Evolutionary conservation across 805 yeast species (phyloP).

Genomic region (Ogataea nitratoaversa): DNA sequence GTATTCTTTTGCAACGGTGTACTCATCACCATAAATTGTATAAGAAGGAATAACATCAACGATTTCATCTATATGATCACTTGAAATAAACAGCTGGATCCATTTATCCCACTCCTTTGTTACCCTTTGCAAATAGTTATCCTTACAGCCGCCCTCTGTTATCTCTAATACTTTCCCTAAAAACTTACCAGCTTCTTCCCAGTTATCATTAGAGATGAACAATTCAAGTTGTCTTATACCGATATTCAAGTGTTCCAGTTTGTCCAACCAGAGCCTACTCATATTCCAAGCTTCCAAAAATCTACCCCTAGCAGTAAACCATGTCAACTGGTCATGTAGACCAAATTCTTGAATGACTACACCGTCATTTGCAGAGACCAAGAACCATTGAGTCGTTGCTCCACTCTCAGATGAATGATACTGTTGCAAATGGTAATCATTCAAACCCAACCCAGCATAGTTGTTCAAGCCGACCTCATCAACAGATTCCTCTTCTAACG

Average conservation of each 20-base stretch:
- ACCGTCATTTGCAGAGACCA: slow-evolving; percentile 79
- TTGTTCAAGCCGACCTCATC: slow-evolving; percentile 71
- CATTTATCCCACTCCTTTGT: slow-evolving; percentile 61
- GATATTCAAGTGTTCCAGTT: slow-evolving; percentile 46
- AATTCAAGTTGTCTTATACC: slow-evolving; percentile 56
- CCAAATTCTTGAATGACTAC: slow-evolving; percentile 72
- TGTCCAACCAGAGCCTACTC: slow-evolving; percentile 52
- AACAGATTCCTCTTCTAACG: slow-evolving; percentile 70
- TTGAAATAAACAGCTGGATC: slow-evolving; percentile 48
- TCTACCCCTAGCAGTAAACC: slow-evolving; percentile 57
- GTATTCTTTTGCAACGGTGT: slow-evolving; percentile 31
- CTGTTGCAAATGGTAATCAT: slow-evolving; percentile 71
- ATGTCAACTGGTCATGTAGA: slow-evolving; percentile 61
- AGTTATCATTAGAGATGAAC: slow-evolving; percentile 39
- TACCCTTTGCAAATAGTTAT: slow-evolving; percentile 19
- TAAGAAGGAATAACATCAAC: slow-evolving; percentile 54
- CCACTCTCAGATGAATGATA: slow-evolving; percentile 35
- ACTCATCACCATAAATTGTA: slow-evolving; percentile 20
- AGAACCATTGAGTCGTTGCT: slow-evolving; percentile 43
- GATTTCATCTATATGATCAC: slow-evolving; percentile 41
- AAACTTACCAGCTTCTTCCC: slow-evolving; percentile 54
- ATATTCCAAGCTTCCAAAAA: slow-evolving; percentile 77
- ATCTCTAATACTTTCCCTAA: slow-evolving; percentile 37
- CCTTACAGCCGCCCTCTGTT: slow-evolving; percentile 18
- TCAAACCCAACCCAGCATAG: slow-evolving; percentile 58